A percentile compares a stretch with the other conserved stretches of the same genome.
Conservation (phyloP, 345 rosid species). For the Combretum micranthum region DNA sequence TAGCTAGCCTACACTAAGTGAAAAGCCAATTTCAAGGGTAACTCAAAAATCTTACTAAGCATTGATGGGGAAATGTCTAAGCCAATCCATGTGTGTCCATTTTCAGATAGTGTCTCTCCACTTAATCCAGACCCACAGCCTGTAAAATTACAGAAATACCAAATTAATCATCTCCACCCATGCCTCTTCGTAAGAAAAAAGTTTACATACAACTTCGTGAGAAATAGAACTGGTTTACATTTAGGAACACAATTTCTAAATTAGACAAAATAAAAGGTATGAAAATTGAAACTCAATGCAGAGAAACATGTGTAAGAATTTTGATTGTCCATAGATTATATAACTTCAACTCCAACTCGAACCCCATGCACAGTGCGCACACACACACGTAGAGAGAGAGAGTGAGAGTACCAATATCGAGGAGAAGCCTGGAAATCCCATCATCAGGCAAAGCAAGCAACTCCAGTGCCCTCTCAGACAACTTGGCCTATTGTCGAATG, state of each 20-base stretch:
- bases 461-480: slow-evolving; percentile 93
- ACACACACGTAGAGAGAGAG: neutral
- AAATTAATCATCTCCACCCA: neutral
- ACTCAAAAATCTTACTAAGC: slow-evolving; percentile 44
- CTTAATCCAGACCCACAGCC: slow-evolving; percentile 97
- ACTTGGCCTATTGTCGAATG: slow-evolving; percentile 35
- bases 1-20: neutral
- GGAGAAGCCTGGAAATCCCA: slow-evolving; percentile 71
- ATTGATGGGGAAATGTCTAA: slow-evolving; percentile 80
- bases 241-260: too few species aligned
- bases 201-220: too few species aligned
- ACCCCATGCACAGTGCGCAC: too few species aligned
- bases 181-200: too few species aligned
- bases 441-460: slow-evolving; percentile 87
- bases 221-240: too few species aligned
- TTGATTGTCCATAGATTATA: too few species aligned
- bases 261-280: too few species aligned
- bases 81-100: slow-evolving; percentile 87
- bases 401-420: slow-evolving; percentile 58
- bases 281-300: too few species aligned
- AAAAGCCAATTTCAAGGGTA: neutral
- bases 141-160: slow-evolving; percentile 11
- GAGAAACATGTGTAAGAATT: too few species aligned
- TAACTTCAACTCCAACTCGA: too few species aligned
- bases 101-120: slow-evolving; percentile 81